Base-by-base conservation (phyloP, 2,329 filamentous ascomycete species). In the Apiospora sp. region DNA sequence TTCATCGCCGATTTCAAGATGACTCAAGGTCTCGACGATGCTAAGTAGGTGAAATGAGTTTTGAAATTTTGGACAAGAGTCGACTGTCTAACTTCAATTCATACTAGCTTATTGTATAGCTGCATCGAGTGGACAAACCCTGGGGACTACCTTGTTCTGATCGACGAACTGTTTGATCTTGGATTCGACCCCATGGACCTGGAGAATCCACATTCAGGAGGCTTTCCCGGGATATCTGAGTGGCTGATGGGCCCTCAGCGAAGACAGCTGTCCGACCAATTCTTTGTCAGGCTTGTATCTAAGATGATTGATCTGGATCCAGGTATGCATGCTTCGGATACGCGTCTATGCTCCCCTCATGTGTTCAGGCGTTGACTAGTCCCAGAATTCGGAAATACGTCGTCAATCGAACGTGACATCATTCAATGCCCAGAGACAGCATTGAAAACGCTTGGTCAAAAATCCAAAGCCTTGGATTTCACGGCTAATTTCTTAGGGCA, bases 351-450 rank as follows among this genome's bases (percentile, higher is more conserved):
- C 41, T n/a, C 13, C 34, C 4, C 41, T 30, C 5, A 10, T 4
- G 24, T n/a, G n/a, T n/a, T n/a, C n/a, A 22, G 44, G 7, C 16
- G 19, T 46, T 71, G 27, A 71, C 37, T n/a, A 22, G 12, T 12
- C 22, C 13, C 22, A 71, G 70, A 71, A 4, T 71, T 71, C n/a
- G 70, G 70, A n/a, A 37, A 37, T n/a, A 71, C 70, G 10, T 48
- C 70, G 7, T 22, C 24, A n/a, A 13, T 54, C 8, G 58, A 71
- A 49, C 58, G 14, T 19, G 54, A 67, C 8, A 71, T 71, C 30
- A 6, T 71, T 3, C 30, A 61, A 4, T 8, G 19, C 3, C 30
- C 70, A 1, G 43, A 24, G n/a, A 7, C 22, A 30, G 44, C 44
- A 16, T 14, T 37, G 13, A 14, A 16, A 16, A 27, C 24, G n/a